phyloP scores from a whole-genome alignment of 2,329 filamentous ascomycete genomes.

The Dactylonectria macrodidyma region DNA sequence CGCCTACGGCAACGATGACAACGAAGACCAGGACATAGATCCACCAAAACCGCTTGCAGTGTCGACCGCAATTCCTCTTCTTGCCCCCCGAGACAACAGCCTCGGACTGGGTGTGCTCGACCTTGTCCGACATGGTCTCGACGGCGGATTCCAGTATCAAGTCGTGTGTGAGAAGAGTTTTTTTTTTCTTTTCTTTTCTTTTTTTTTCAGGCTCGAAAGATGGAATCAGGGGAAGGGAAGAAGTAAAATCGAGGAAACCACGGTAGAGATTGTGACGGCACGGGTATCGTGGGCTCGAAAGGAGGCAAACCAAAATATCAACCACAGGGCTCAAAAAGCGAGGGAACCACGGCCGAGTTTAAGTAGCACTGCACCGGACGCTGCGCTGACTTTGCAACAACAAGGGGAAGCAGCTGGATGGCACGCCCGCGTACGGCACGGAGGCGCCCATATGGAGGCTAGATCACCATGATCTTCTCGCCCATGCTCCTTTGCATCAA shows the following conservation, averaged over 20 bases:
- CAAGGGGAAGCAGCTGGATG: conserved; percentile 21
- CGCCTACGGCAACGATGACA: conserved; percentile 66
- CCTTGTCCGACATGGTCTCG: conserved; percentile 57
- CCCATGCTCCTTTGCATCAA: conserved; percentile 45
- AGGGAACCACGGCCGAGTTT: conserved; percentile 40
- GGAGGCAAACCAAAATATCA: conserved; percentile 35
- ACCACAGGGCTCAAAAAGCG: conserved; percentile 19
- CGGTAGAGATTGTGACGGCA: conserved; percentile 14
- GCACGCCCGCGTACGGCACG: conserved; percentile 33
- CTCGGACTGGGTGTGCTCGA: conserved; percentile 55
- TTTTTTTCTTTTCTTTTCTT: too few species aligned
- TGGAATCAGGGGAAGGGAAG: background rate
- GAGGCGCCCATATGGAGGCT: conserved; percentile 34
- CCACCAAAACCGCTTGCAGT: conserved; percentile 75
- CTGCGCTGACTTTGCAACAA: conserved; percentile 9
- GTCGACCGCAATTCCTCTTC: conserved; percentile 59
- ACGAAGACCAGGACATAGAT: conserved; percentile 67
- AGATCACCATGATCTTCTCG: conserved; percentile 45
- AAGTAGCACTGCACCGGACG: conserved; percentile 39
- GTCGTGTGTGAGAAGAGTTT: background rate
- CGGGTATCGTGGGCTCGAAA: conserved; percentile 28
- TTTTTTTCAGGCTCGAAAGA: background rate
- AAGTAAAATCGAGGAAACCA: conserved; percentile 9
- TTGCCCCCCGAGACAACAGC: conserved; percentile 49
- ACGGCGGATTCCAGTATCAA: background rate